Base-by-base conservation (phyloP, 805 yeast species). In the Candida krabiensis region DNA sequence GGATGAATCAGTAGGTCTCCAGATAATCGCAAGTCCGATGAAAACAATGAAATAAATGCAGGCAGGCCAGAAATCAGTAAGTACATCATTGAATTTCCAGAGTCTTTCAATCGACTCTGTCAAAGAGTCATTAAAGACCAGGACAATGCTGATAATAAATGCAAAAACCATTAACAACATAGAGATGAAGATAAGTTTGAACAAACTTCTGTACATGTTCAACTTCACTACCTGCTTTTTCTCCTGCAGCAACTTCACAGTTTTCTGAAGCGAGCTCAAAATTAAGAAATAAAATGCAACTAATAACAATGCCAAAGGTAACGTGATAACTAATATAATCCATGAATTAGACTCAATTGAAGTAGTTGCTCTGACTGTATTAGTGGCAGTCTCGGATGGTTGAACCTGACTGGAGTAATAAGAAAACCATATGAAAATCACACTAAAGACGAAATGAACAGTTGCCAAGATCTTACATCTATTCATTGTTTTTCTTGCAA, bases 1-100 rank as follows among this genome's bases (percentile, higher is more conserved):
- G 41, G 96, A 89, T 28, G 96, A 88, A 51, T 85, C 93, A 0
- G 97, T 91, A 37, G 99, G 99, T 63, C 99, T 83, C 99, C 99
- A 93, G 46, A 93, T 77, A 69, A 89, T 79, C 4, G 96, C 86
- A 47, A 93, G 73, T 8, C 89, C 77, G 53, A 83, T 75, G 60
- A 93, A 90, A 26, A 90, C 90, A 33, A 82, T 64, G 56, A 86
- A 87, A 66, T 88, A 93, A 11, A 89, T 83, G 33, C 88, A 74
- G 33, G 95, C 82, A 27, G 96, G 96, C 96, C 98, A 90, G 68
- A 95, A 95, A 52, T 91, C 96, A 30, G 83, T 74, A 37, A 88
- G 64, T 54, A 93, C 88, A 69, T 87, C 90, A 55, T 95, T 79
- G 30, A 87, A 77, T 64, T 90, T 86, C 99, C 99, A 93, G 58